Evolutionary conservation across 805 yeast species (phyloP).

Genomic region (Sugiyamaella americana): DNA sequence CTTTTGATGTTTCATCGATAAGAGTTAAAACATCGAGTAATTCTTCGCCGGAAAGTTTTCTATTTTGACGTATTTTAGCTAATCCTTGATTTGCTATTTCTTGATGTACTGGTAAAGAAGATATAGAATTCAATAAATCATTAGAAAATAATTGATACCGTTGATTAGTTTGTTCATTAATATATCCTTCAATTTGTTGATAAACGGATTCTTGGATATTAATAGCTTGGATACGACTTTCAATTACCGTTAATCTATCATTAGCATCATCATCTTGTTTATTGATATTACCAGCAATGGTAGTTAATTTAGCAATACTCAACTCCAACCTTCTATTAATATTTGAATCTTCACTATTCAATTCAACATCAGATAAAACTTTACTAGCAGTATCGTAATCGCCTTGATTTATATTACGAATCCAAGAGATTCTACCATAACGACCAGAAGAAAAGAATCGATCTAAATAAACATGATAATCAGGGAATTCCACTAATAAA

Average conservation of each 20-base stretch:
- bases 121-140: constrained; percentile 9
- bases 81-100: constrained; percentile 26
- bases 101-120: constrained; percentile 23
- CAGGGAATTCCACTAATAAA: constrained; percentile 52
- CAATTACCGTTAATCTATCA: constrained; percentile 40
- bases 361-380: constrained; percentile 40
- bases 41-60: constrained; percentile 39
- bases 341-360: constrained; percentile 37
- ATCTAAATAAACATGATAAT: constrained; percentile 44
- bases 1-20: constrained; percentile 33
- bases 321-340: constrained; percentile 49
- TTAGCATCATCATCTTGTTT: constrained; percentile 2
- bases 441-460: constrained; percentile 44
- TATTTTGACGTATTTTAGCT: constrained; percentile 33
- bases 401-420: constrained; percentile 48
- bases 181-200: constrained; percentile 6
- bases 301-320: constrained; percentile 66
- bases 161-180: not conserved
- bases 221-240: constrained; percentile 42
- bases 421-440: constrained; percentile 56
- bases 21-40: constrained; percentile 49
- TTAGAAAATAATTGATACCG: constrained; percentile 2
- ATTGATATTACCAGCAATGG: constrained; percentile 36
- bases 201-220: constrained; percentile 41
- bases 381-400: constrained; percentile 47